Evolutionary conservation across 768 basidiomycete genomes (phyloP), one percentile per base, ranked within the genome.

Genomic region (Trametes villosa): DNA sequence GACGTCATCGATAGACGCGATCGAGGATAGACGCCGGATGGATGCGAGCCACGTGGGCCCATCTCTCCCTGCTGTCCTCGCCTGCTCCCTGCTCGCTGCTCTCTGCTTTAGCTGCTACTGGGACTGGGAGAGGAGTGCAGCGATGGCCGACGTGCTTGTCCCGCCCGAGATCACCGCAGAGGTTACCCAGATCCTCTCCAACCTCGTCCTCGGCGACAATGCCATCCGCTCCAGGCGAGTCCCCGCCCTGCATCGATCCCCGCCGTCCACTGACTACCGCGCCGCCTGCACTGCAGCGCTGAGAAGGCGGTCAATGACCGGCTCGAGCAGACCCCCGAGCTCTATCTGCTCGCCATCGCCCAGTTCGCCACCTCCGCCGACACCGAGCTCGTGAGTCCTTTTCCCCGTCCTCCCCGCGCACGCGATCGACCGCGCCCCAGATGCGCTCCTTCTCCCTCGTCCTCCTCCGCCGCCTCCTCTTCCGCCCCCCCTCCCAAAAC

Each of bases 401-500:
- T 53, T 45, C 15, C 11, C 12, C 22, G 48, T 41, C 41, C 30
- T 9, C 40, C 20, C 13, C 18, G 29, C 12, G 42, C 38, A 33
- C 42, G 5, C 33, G 49, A 15, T 49, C 31, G 18, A 22, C 53
- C 30, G 3, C 44, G 15, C 15, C 34, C 22, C 61, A 92, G 90
- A 93, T 93, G 91, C 86, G 91, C 29, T 89, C 89, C 0, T 92
- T 93, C 74, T 91, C 91, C 2, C 78, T 92, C 29, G 91, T 94
- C 11, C 83, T 93, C 30, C 82, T 92, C 29, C 85, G 92, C 9
- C 84, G 92, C 6, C 80, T 94, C 4, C 83, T 92, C 30, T 93
- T 94, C 72, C 84, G 91, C 72, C 33, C 74, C 65, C 47, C 76
- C 68, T 18, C 66, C 55, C 46, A n/a, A n/a, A n/a, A 78, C 73